phyloP scores from a whole-genome alignment of 2,329 filamentous ascomycete genomes.

The Hypoxylon sp. region DNA sequence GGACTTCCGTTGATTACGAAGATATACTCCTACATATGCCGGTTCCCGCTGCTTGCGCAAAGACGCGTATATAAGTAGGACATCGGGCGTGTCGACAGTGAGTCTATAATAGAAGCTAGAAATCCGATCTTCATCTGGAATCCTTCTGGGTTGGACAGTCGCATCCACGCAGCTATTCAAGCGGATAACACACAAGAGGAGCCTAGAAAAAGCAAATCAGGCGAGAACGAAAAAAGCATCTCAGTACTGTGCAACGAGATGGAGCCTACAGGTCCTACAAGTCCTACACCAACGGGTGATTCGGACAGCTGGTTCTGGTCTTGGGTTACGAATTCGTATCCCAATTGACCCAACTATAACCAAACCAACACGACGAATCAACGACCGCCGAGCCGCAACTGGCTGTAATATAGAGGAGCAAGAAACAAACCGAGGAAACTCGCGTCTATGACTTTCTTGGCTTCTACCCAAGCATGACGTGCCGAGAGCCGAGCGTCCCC shows the following conservation, averaged over 20 bases:
- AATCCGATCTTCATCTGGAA: constrained; percentile 5
- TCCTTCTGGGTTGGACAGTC: constrained; percentile 4
- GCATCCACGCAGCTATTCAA: not conserved
- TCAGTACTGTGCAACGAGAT: constrained; percentile 12
- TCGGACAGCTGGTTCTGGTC: constrained; percentile 47
- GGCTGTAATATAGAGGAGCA: not conserved
- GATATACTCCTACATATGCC: constrained; percentile 8
- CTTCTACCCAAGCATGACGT: not conserved
- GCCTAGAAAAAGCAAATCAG: not conserved
- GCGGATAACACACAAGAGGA: not conserved
- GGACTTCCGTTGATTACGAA: constrained; percentile 32
- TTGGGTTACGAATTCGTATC: constrained; percentile 47
- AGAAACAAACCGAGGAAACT: not conserved
- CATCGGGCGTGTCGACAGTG: not conserved
- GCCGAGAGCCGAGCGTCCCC: not conserved
- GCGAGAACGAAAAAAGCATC: not conserved
- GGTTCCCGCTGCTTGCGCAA: constrained; percentile 15
- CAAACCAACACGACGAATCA: not conserved
- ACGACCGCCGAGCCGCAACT: not conserved
- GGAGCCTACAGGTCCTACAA: constrained; percentile 33
- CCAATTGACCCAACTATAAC: constrained; percentile 22
- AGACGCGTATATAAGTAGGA: constrained; percentile 15
- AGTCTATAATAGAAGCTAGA: not conserved
- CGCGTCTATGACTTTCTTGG: not conserved
- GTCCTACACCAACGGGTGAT: constrained; percentile 24